Evolutionary conservation across 2,329 filamentous ascomycete species (phyloP), one percentile per base, ranked within the genome.

Genomic region (Pseudogymnoascus sp.): DNA sequence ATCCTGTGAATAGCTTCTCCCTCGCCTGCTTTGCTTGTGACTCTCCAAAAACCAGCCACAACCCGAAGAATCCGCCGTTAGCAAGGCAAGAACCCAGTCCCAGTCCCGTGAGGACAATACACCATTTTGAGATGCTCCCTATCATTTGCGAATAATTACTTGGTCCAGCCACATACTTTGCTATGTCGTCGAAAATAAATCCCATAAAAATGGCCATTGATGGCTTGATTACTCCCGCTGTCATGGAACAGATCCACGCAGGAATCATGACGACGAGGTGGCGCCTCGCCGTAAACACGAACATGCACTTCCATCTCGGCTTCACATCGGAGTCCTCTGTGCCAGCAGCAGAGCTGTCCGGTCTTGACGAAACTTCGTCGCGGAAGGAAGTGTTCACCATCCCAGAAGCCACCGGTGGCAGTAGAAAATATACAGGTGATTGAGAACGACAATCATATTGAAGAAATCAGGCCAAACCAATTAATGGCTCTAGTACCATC

Each of bases 11-110:
- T 2, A 94, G 74, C 4, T 75, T 76, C 13, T 80, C 76, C 4
- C 91, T 82, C 5, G 85, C 85, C 54, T 75, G 82, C 33, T 81
- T 82, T 0, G 88, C 90, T 66, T 96, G 90, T 1, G 90, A 68
- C 72, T 97, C 92, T 11, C 92, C 90, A 71, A 94, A 94, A 0
- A 82, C 71, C 31, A 93, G 77, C 85, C 92, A 97, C 0, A 83
- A 72, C 1, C 80, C 79, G 67, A 91, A 86, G 66, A 90, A 88
- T 1, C 80, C 70, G 2, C 83, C 81, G 66, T 89, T 87, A 13
- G 86, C 74, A 0, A 91, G 50, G 84, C 89, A 93, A 54, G 83
- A 85, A 0, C 76, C 81, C 0, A 77, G 71, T 0, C 88, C 90
- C 0, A 96, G 72, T 0, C 77, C 79, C 0, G 84, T 73, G 44